Evolutionary conservation across 257 asterid genomes (phyloP).

Genomic region (Echium plantagineum): DNA sequence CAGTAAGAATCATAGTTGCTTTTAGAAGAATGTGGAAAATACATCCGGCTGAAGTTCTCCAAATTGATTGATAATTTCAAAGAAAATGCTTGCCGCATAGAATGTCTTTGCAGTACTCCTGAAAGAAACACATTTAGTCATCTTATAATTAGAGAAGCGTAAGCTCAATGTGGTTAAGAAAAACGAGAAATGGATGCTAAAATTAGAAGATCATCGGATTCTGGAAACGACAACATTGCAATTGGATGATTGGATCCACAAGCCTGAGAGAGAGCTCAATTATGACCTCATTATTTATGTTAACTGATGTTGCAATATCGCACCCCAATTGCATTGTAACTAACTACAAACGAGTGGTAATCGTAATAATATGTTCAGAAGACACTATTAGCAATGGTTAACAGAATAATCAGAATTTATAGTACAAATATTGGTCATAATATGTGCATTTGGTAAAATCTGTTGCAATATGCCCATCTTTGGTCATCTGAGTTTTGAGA

Average conservation of each 20-base stretch:
- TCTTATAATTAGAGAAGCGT: conserved; percentile 1
- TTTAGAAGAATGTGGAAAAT: conserved; percentile 20
- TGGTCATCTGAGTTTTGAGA: too few relatives aligned
- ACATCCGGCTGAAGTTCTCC: conserved; percentile 89
- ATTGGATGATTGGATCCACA: not conserved
- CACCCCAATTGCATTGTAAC: not conserved
- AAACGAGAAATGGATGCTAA: not conserved
- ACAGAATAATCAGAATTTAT: too few relatives aligned
- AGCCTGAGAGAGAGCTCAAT: not conserved
- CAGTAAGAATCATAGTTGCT: not conserved
- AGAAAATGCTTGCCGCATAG: conserved; percentile 94
- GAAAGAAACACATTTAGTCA: conserved; percentile 13
- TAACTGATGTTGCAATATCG: not conserved
- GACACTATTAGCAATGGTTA: not conserved
- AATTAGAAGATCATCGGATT: not conserved
- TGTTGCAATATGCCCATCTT: too few relatives aligned
- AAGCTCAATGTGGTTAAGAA: too few relatives aligned
- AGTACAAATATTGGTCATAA: too few relatives aligned
- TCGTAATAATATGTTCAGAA: too few relatives aligned
- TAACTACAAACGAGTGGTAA: not conserved
- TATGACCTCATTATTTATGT: not conserved
- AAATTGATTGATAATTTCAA: conserved; percentile 84
- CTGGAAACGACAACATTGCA: not conserved
- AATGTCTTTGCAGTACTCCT: conserved; percentile 97
- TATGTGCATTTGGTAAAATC: too few relatives aligned